phyloP scores from a whole-genome alignment of 768 basidiomycete genomes.

The Collybia nuda region DNA sequence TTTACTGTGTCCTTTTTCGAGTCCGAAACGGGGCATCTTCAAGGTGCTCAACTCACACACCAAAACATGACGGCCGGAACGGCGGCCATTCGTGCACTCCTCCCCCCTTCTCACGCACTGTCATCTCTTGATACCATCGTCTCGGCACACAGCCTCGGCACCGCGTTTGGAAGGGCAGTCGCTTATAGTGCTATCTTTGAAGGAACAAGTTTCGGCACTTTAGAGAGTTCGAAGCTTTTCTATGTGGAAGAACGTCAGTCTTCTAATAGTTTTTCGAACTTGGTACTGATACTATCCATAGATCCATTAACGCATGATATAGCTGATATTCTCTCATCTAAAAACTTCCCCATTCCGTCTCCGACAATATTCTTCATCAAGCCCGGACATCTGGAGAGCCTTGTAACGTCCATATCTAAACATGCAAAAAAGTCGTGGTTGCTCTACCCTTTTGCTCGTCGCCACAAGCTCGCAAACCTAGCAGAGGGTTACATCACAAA shows the following conservation, averaged over 20 bases:
- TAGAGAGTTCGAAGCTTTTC: constrained; percentile 56
- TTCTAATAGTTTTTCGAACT: not conserved
- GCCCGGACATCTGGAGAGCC: constrained; percentile 56
- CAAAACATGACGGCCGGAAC: constrained; percentile 88
- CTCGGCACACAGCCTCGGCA: constrained; percentile 71
- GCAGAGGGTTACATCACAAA: constrained; percentile 74
- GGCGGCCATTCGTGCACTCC: constrained; percentile 71
- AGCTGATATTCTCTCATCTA: constrained; percentile 46
- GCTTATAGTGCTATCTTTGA: constrained; percentile 80
- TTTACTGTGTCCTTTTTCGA: constrained; percentile 70
- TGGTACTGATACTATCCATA: constrained; percentile 6
- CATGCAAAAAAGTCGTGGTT: constrained; percentile 54
- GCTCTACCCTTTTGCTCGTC: constrained; percentile 64
- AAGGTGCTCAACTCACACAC: constrained; percentile 72
- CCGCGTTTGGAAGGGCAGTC: constrained; percentile 77
- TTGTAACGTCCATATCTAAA: constrained; percentile 53
- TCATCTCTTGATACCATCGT: constrained; percentile 76
- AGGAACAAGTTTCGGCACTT: constrained; percentile 69
- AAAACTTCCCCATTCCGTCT: constrained; percentile 59
- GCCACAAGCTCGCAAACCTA: constrained; percentile 74
- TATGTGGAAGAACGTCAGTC: constrained; percentile 40
- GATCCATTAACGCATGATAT: constrained; percentile 30
- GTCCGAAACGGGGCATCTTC: constrained; percentile 49
- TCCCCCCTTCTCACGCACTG: constrained; percentile 70
- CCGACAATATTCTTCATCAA: constrained; percentile 80